phyloP scores from a whole-genome alignment of 163 green algal genomes.

The Prototheca wickerhamii region DNA sequence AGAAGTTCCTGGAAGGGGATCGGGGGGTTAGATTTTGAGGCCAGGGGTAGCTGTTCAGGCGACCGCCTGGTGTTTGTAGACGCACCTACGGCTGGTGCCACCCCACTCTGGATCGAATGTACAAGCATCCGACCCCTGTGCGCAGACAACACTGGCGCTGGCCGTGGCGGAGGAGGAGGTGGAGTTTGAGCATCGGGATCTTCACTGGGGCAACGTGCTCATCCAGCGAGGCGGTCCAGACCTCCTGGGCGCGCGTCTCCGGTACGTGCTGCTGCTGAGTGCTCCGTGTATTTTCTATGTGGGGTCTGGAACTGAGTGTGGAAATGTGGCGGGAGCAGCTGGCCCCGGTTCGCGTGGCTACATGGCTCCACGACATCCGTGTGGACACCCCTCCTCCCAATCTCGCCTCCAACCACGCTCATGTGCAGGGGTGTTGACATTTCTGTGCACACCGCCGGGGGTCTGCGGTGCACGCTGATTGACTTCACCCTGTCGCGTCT shows the following conservation, averaged over 20 bases:
- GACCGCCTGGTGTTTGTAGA: no score
- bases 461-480: conserved; percentile 69
- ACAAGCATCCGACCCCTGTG: background rate
- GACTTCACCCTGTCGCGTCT: conserved; percentile 91
- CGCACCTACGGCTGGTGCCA: no score
- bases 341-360: no score
- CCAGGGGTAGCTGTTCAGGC: no score
- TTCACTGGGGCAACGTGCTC: conserved; percentile 96
- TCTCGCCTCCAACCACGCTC: background rate
- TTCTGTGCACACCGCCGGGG: conserved; percentile 20
- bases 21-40: no score
- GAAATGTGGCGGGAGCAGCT: no score
- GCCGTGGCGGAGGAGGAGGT: conserved; percentile 76
- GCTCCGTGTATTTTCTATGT: background rate
- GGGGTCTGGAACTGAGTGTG: background rate
- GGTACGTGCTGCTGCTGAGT: conserved; percentile 5
- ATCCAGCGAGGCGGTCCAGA: conserved; percentile 30
- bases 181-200: conserved; percentile 93
- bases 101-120: no score
- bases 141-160: conserved; percentile 50
- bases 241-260: conserved; percentile 16
- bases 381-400: no score
- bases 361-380: no score
- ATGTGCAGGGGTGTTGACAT: conserved; percentile 37
- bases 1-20: no score